These are phyloP conservation scores for Cicer arietinum DNA, from an alignment of 306 rosid genomes.

Conservation along the genomic window DNA sequence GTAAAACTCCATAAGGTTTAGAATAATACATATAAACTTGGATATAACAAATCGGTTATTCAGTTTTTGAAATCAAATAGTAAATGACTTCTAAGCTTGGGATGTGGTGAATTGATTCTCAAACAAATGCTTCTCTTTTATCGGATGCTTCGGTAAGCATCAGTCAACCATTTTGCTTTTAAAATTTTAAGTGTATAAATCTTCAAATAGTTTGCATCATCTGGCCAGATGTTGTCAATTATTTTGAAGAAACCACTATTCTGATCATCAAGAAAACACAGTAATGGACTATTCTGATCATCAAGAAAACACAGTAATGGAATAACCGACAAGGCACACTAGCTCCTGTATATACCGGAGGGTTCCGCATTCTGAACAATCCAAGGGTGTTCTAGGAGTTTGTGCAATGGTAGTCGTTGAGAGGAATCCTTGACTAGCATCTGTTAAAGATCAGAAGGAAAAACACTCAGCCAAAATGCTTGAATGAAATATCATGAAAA, in stretches of 20 bases:
- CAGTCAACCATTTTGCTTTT: slow-evolving; percentile 19
- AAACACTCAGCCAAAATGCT: slow-evolving; percentile 25
- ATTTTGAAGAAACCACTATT: slow-evolving; percentile 34
- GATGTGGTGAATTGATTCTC: slow-evolving; percentile 28
- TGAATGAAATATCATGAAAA: slow-evolving; percentile 4
- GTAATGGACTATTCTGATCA: slow-evolving; percentile 2
- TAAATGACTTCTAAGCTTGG: neutral
- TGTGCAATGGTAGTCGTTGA: slow-evolving; percentile 84
- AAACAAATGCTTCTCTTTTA: slow-evolving; percentile 15
- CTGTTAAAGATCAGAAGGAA: slow-evolving; percentile 47
- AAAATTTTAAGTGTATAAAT: neutral
- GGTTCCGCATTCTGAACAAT: slow-evolving; percentile 97
- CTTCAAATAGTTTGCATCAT: slow-evolving; percentile 44
- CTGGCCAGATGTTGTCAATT: slow-evolving; percentile 21
- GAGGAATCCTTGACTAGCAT: slow-evolving; percentile 94
- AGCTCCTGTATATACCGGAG: slow-evolving; percentile 78
- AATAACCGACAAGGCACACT: slow-evolving; percentile 31
- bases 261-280: neutral
- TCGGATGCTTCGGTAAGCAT: slow-evolving; percentile 3
- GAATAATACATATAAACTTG: neutral
- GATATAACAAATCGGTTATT: neutral
- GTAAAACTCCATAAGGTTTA: neutral
- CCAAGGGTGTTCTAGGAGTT: slow-evolving; percentile 97
- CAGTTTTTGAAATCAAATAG: slow-evolving; percentile 31
- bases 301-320: slow-evolving; percentile 9